These are phyloP conservation scores for Nakazawaea anatomiae DNA, from an alignment of 805 yeast genomes.

Conservation along the genomic window DNA sequence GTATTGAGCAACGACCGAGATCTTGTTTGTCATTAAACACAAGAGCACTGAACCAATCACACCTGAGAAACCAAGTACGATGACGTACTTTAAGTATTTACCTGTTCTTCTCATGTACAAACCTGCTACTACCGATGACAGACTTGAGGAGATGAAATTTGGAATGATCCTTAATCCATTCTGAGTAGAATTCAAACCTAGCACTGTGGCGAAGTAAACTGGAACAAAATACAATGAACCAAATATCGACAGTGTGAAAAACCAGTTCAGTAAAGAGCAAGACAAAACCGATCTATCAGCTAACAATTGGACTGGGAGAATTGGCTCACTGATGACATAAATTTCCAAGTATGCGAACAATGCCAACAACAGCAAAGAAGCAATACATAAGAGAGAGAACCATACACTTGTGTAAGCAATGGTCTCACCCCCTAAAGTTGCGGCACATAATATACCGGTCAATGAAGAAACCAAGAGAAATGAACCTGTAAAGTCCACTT, in stretches of 20 bases:
- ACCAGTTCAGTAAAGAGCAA: constrained; percentile 59
- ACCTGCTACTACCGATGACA: constrained; percentile 66
- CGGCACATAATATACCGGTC: constrained; percentile 51
- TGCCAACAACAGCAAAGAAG: constrained; percentile 20
- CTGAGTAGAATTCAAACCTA: constrained; percentile 45
- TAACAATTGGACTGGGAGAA: constrained; percentile 53
- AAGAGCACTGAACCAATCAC: constrained; percentile 39
- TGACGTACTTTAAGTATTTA: constrained; percentile 45
- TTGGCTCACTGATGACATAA: constrained; percentile 49
- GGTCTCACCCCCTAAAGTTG: constrained; percentile 60
- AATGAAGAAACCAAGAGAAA: constrained; percentile 51
- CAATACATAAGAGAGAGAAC: constrained; percentile 18
- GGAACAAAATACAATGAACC: constrained; percentile 54
- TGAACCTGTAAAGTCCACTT: constrained; percentile 65
- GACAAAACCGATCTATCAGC: constrained; percentile 54
- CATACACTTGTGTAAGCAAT: constrained; percentile 38
- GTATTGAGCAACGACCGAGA: constrained; percentile 30
- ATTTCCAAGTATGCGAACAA: constrained; percentile 48
- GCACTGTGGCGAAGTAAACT: constrained; percentile 50
- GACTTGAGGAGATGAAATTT: constrained; percentile 62
- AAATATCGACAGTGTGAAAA: constrained; percentile 43
- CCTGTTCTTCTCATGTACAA: constrained; percentile 64
- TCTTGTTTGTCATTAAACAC: constrained; percentile 16
- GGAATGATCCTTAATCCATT: constrained; percentile 44
- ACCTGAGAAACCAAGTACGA: constrained; percentile 34